Conservation (phyloP, 78 protist species). For the Capsaspora owczarzaki region DNA sequence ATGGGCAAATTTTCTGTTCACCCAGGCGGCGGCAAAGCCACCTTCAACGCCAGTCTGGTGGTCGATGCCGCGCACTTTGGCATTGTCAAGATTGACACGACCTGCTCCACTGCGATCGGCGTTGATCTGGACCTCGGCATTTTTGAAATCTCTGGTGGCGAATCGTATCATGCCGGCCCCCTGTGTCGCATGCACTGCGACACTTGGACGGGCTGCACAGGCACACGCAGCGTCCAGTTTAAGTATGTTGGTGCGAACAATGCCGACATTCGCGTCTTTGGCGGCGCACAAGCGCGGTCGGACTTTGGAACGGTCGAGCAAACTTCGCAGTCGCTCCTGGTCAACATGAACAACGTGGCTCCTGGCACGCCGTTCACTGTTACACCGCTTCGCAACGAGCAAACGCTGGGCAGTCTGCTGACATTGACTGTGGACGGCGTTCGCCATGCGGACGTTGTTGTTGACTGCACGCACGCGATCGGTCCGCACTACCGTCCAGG, state of each 20-base stretch:
- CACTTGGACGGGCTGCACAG: not conserved
- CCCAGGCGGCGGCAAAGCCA: too few relatives aligned
- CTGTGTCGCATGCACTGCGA: not conserved
- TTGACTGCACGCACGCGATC: not conserved
- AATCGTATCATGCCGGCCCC: not conserved
- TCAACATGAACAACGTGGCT: not conserved
- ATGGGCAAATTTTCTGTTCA: too few relatives aligned
- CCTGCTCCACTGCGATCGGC: not conserved
- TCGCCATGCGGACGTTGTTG: not conserved
- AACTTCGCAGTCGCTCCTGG: too few relatives aligned
- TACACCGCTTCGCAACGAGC: not conserved
- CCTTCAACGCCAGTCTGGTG: not conserved
- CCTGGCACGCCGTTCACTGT: not conserved
- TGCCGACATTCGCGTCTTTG: not conserved
- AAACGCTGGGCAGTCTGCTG: not conserved
- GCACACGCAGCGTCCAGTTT: not conserved
- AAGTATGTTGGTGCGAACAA: not conserved
- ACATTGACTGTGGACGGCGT: not conserved
- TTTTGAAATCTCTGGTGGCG: not conserved
- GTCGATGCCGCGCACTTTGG: not conserved
- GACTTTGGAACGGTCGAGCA: too few relatives aligned
- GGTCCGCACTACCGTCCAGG: not conserved
- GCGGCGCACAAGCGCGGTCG: too few relatives aligned
- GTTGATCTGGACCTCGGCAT: not conserved
- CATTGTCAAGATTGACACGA: not conserved